These are phyloP conservation scores for Schoenoplectus tabernaemontani DNA, from an alignment of 202 grass and related monocot species.

Conservation along the genomic window DNA sequence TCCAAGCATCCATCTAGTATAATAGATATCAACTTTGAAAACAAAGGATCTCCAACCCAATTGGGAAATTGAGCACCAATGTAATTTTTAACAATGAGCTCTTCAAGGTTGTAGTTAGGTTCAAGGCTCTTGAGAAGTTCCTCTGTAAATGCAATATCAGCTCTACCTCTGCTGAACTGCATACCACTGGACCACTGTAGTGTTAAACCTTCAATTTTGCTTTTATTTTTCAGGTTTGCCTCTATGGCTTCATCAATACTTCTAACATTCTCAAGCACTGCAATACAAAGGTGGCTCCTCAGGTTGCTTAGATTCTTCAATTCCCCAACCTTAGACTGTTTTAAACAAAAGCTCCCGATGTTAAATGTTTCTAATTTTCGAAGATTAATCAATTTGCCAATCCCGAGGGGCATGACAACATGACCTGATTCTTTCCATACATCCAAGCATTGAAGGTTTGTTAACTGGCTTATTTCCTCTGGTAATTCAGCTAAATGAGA, in stretches of 20 bases:
- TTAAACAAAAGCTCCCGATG: background rate
- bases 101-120: constrained; percentile 15
- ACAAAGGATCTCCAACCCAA: constrained; percentile 10
- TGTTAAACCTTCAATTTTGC: background rate
- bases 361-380: constrained; percentile 17
- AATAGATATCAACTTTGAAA: background rate
- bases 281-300: background rate
- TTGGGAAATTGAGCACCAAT: background rate
- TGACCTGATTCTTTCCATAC: background rate
- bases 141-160: background rate
- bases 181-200: constrained; percentile 10
- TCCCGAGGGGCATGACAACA: constrained; percentile 21
- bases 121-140: constrained; percentile 22
- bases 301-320: constrained; percentile 17
- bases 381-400: constrained; percentile 26
- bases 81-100: constrained; percentile 21
- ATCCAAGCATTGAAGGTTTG: constrained; percentile 25
- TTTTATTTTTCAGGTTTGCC: constrained; percentile 14
- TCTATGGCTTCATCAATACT: background rate
- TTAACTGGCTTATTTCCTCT: background rate
- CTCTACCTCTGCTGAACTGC: background rate
- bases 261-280: constrained; percentile 21
- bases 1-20: constrained; percentile 18
- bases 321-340: constrained; percentile 19
- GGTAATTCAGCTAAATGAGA: constrained; percentile 27